Conservation (phyloP, 371 early-diverging fungal genomes). For the Mucor indicus region DNA sequence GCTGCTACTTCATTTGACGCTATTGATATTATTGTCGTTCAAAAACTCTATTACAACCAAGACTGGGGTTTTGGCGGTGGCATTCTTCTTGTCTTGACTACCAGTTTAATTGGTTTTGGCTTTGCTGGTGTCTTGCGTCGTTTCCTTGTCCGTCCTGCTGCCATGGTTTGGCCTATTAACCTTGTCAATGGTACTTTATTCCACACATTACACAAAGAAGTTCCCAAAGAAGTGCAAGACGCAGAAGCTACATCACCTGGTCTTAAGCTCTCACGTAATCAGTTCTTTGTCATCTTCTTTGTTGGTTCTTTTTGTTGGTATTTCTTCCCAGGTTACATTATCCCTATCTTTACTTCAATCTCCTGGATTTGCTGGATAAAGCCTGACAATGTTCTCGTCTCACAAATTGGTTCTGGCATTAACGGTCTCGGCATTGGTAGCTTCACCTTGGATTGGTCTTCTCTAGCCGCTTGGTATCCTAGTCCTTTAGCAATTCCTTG, state of each 20-base stretch:
- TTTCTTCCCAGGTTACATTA: conserved; percentile 58
- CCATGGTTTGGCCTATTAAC: conserved; percentile 86
- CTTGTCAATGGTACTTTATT: conserved; percentile 75
- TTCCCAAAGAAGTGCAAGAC: conserved; percentile 30
- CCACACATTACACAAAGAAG: conserved; percentile 64
- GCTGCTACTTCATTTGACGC: conserved; percentile 65
- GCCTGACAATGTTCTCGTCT: conserved; percentile 55
- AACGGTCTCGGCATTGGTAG: conserved; percentile 58
- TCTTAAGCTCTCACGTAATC: conserved; percentile 43
- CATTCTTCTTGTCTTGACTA: conserved; percentile 62
- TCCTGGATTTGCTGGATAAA: conserved; percentile 63
- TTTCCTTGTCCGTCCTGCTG: conserved; percentile 72
- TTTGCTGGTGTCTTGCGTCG: conserved; percentile 78
- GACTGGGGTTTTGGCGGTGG: conserved; percentile 64
- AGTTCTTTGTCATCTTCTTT: conserved; percentile 64
- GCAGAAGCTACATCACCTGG: conserved; percentile 31
- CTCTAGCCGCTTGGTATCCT: conserved; percentile 36
- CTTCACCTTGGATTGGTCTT: conserved; percentile 64
- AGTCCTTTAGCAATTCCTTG: conserved; percentile 49
- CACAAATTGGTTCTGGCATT: conserved; percentile 54
- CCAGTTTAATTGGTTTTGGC: conserved; percentile 77
- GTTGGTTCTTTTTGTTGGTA: conserved; percentile 37
- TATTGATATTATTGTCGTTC: conserved; percentile 74
- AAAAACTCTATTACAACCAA: conserved; percentile 62
- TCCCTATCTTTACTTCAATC: conserved; percentile 47